These are phyloP conservation scores for Tricholoma terreum DNA, from an alignment of 768 basidiomycete genomes.

Conservation along the genomic window DNA sequence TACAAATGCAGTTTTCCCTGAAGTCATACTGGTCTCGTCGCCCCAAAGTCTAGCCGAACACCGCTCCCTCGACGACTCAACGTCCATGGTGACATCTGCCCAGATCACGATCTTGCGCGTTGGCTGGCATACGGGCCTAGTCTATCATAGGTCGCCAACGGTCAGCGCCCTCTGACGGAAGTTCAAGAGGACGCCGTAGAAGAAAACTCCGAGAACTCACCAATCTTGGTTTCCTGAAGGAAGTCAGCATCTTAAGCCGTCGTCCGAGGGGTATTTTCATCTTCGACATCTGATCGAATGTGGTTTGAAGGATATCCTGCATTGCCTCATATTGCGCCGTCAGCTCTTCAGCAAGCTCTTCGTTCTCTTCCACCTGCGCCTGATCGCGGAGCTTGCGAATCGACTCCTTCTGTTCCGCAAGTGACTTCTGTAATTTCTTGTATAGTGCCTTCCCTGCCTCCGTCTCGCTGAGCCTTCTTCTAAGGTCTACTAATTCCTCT, in stretches of 20 bases:
- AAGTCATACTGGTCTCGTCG: too few relatives aligned
- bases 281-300: constrained; percentile 18
- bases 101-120: too few relatives aligned
- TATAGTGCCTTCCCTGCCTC: constrained; percentile 28
- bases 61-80: too few relatives aligned
- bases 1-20: too few relatives aligned
- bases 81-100: too few relatives aligned
- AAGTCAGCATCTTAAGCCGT: constrained; percentile 14
- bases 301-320: constrained; percentile 19
- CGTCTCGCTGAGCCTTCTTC: constrained; percentile 25
- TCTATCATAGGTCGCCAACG: too few relatives aligned
- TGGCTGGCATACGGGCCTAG: too few relatives aligned
- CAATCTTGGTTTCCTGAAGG: constrained; percentile 12
- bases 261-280: constrained; percentile 24
- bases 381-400: constrained; percentile 16
- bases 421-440: constrained; percentile 20
- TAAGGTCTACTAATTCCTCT: constrained; percentile 29
- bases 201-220: constrained; percentile 3
- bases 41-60: too few relatives aligned
- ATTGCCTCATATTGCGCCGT: constrained; percentile 14
- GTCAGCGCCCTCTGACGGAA: too few relatives aligned
- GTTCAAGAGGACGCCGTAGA: too few relatives aligned
- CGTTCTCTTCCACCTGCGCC: constrained; percentile 4
- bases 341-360: constrained; percentile 15
- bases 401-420: constrained; percentile 23